Base-by-base conservation (phyloP, 192 early-diverging fungal species). In the Ramicandelaber brevisporus region DNA sequence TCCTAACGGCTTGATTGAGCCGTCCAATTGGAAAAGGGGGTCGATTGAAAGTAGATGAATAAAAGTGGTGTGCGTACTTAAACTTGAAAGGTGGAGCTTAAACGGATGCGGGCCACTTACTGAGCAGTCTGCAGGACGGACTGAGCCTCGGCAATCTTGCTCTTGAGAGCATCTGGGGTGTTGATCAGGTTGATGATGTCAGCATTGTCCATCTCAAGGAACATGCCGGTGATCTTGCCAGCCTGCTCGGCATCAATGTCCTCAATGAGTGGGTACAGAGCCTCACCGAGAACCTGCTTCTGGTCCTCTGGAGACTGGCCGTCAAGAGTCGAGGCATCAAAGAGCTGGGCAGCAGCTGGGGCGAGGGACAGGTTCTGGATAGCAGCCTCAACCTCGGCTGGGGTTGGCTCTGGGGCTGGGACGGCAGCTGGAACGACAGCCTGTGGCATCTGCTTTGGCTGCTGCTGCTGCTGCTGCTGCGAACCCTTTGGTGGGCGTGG, bases 171-270 rank as follows among this genome's bases (percentile, higher is more conserved):
- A 23, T 64, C 70, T 26, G 52, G 45, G 51, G 68, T 65, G 56
- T 89, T 89, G 30, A 93, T 50, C 33, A 95, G 46, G 50, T 80
- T 68, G 35, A 95, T 55, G 31, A 95, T 56, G 51, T 99, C 93
- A 31, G 63, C 50, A 45, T 87, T 86, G 50, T 95, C 85, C 89
- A 95, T 99, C 59, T 99, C 89, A 29, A 95, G 61, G 33, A 89
- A 63, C 89, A 99, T 95, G 36, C 93, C 93, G 17, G 89, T 95
- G 49, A 99, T 83, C 73, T 99, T 95, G 41, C 85, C 84, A 31
- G 89, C 84, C 34, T 62, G 54, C 17, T 69, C 59, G 29, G 67
- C 65, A 46, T 80, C 64, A 28, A 63, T 68, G 22, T 41, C 38
- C 34, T 65, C 56, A 38, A 98, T 85, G 25, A 73, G 57, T 6